Percentiles rank a stretch among this genome's conserved stretches.
Conservation (phyloP, 371 early-diverging fungal genomes). For the Mucor ambiguus region DNA sequence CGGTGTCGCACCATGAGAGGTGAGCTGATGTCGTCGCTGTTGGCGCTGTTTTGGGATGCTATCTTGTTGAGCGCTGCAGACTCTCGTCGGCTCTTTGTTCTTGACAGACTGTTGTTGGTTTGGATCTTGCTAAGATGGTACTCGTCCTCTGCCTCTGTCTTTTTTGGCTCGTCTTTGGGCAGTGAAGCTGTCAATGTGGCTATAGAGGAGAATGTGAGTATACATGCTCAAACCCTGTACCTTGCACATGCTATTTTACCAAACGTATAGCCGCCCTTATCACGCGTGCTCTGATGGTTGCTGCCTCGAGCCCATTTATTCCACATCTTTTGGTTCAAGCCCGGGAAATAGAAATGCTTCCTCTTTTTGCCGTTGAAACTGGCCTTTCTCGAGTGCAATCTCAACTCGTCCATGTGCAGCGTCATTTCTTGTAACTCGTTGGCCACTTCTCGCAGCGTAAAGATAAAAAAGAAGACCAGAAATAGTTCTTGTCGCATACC, state of each 20-base stretch:
- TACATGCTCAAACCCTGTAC: neutral
- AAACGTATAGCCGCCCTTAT: slow-evolving; percentile 46
- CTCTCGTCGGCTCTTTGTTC: slow-evolving; percentile 18
- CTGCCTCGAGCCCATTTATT: slow-evolving; percentile 50
- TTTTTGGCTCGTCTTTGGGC: slow-evolving; percentile 28
- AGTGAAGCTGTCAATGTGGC: slow-evolving; percentile 28
- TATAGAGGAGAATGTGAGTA: slow-evolving; percentile 10
- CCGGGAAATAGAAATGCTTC: slow-evolving; percentile 59
- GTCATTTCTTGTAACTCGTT: slow-evolving; percentile 55
- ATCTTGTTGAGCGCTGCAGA: slow-evolving; percentile 4
- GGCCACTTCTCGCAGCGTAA: slow-evolving; percentile 63
- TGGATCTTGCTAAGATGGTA: slow-evolving; percentile 33
- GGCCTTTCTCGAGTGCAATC: slow-evolving; percentile 26
- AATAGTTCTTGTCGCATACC: slow-evolving; percentile 64
- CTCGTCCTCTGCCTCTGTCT: slow-evolving; percentile 35
- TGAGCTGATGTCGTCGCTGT: neutral
- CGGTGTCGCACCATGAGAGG: slow-evolving; percentile 16
- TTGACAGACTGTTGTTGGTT: slow-evolving; percentile 24
- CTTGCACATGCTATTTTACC: slow-evolving; percentile 15
- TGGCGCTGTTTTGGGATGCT: neutral
- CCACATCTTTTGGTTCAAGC: slow-evolving; percentile 58
- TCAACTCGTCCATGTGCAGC: slow-evolving; percentile 42
- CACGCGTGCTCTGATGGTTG: slow-evolving; percentile 45
- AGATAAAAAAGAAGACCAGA: slow-evolving; percentile 66
- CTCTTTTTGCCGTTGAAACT: slow-evolving; percentile 35